These are phyloP conservation scores for Coriolopsis trogii DNA, from an alignment of 1,284 basidiomycete genomes.

Conservation along the genomic window DNA sequence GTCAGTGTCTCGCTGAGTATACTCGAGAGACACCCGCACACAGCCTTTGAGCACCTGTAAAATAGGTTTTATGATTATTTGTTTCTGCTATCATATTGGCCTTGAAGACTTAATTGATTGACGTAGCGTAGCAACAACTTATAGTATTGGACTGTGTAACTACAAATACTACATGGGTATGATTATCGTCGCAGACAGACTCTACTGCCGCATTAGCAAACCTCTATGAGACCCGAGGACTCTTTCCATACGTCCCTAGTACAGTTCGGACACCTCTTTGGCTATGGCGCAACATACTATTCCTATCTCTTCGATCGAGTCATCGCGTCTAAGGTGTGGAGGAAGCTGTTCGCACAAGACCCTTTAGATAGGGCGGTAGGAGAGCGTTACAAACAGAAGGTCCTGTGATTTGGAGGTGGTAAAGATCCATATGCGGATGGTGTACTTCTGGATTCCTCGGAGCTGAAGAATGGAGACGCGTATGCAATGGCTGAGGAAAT, in stretches of 20 bases:
- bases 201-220: not conserved
- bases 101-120: too few species aligned
- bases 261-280: constrained; percentile 96
- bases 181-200: constrained; percentile 43
- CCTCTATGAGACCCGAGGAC: constrained; percentile 60
- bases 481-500: constrained; percentile 85
- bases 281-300: constrained; percentile 97
- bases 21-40: too few species aligned
- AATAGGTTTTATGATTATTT: too few species aligned
- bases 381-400: constrained; percentile 78
- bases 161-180: too few species aligned
- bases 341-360: constrained; percentile 33
- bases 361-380: constrained; percentile 70
- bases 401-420: constrained; percentile 86
- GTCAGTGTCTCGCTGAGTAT: too few species aligned
- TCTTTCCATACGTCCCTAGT: constrained; percentile 79
- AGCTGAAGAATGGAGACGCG: constrained; percentile 70
- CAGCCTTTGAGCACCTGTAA: too few species aligned
- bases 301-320: constrained; percentile 96
- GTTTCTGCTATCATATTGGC: too few species aligned
- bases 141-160: too few species aligned
- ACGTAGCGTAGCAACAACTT: too few species aligned
- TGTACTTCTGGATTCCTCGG: constrained; percentile 70
- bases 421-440: constrained; percentile 95
- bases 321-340: constrained; percentile 88